Base-by-base conservation (phyloP, 2,329 filamentous ascomycete species). In the Trichoderma afroharzianum region DNA sequence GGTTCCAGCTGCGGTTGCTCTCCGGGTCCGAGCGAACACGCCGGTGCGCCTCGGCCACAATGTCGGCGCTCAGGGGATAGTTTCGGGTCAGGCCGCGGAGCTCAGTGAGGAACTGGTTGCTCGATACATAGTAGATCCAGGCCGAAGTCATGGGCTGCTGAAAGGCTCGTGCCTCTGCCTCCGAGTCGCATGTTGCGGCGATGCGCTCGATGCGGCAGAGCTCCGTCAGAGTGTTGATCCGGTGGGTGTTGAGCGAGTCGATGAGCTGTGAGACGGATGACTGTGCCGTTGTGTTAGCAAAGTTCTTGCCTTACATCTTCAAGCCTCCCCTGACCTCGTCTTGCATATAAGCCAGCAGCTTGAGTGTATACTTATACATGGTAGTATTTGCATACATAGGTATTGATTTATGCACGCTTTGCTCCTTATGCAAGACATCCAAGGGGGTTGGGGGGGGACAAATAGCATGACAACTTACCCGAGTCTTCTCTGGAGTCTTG, bases 1-100 rank as follows among this genome's bases (percentile, higher is more conserved):
- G 84, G 77, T 94, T 94, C 91, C 92, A 94, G 78, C 91, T 93
- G 28, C 89, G 86, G 75, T 89, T 90, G 74, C 89, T 91, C 21
- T 85, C 82, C 0, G 90, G 90, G 73, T 93, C 92, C 32, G 82
- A 83, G 69, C 86, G 84, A 3, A 94, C 91, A 26, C 90, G 83
- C 70, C 82, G 80, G 76, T 91, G 90, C 0, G 91, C 91, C 76
- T 92, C 90, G 63, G 88, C 85, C 2, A 93, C 78, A 39, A 91
- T 85, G 63, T 90, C 88, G 14, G 87, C 88, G 74, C 88, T 88
- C 78, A 93, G 90, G 0, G 91, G 90, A 76, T 92, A 93, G 75
- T 87, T 88, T 18, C 84, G 85, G 1, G 91, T 93, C 28, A 93
- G 81, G 28, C 88, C 88, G 24, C 91, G 85, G n/a, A 94, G 85